Evolutionary conservation across 306 rosid genomes (phyloP).

Genomic region (Cyclanthera cordifolia): DNA sequence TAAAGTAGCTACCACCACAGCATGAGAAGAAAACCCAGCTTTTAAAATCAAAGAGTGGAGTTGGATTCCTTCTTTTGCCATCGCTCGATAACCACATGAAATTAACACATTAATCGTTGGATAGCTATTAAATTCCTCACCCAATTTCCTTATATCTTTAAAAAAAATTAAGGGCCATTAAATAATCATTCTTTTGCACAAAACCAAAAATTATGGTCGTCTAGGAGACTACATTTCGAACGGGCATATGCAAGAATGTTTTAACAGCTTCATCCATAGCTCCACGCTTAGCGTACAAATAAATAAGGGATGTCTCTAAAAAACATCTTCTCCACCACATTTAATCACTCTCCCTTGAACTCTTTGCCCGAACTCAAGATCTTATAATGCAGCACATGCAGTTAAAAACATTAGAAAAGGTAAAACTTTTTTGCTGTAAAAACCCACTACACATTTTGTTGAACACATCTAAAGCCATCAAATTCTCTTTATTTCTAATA

Average conservation of each 20-base stretch:
- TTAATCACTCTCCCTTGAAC: conserved; percentile 36
- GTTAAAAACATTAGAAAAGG: conserved; percentile 52
- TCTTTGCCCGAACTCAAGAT: conserved; percentile 37
- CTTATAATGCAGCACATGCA: conserved; percentile 46
- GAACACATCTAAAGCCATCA: conserved; percentile 42
- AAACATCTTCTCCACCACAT: conserved; percentile 43
- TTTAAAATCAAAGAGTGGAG: conserved; percentile 49
- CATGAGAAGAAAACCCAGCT: conserved; percentile 29
- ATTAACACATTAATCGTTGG: conserved; percentile 23
- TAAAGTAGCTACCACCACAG: conserved; percentile 29
- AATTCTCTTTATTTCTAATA: conserved; percentile 43
- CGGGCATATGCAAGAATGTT: conserved; percentile 44
- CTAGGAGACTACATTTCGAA: conserved; percentile 66
- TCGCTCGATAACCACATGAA: conserved; percentile 40
- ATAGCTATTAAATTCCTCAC: conserved; percentile 35
- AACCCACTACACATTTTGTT: conserved; percentile 27
- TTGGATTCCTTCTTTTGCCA: conserved; percentile 30
- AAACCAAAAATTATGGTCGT: conserved; percentile 66
- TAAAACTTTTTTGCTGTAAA: conserved; percentile 39
- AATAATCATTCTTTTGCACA: conserved; percentile 35
- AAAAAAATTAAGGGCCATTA: conserved; percentile 46
- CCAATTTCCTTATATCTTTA: conserved; percentile 48
- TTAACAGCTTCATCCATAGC: conserved; percentile 52
- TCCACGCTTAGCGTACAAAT: conserved; percentile 59
- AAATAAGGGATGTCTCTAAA: conserved; percentile 49